phyloP scores from a whole-genome alignment of 2,329 filamentous ascomycete genomes.

The Rutstroemia sp. region DNA sequence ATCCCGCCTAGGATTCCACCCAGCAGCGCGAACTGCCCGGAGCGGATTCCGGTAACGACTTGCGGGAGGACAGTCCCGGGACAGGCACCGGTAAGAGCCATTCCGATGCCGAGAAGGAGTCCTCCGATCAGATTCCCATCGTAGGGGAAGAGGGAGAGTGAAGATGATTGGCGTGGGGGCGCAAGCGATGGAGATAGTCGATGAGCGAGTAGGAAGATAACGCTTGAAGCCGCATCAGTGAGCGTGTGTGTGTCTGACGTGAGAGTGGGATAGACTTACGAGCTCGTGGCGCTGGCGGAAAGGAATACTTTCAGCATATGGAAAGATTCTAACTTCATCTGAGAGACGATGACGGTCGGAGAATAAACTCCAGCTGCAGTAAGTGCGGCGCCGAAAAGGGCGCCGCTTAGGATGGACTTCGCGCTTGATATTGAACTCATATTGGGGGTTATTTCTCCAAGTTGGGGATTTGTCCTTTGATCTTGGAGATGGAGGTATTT shows the following conservation, averaged over 20 bases:
- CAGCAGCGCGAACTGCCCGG: conserved; percentile 44
- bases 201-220: conserved; percentile 35
- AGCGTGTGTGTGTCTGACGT: neutral
- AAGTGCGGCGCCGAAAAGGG: conserved; percentile 54
- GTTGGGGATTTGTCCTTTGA: neutral
- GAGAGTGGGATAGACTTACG: conserved; percentile 36
- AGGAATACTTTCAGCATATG: conserved; percentile 61
- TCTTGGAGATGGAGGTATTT: neutral
- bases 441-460: neutral
- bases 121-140: conserved; percentile 62
- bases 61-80: conserved; percentile 59
- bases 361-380: conserved; percentile 52
- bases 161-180: conserved; percentile 4
- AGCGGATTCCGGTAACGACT: conserved; percentile 43
- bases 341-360: conserved; percentile 51
- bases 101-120: conserved; percentile 53
- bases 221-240: conserved; percentile 27
- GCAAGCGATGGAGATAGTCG: neutral
- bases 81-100: conserved; percentile 58
- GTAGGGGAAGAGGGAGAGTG: conserved; percentile 41
- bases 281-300: conserved; percentile 52
- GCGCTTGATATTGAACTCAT: conserved; percentile 4
- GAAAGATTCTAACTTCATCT: conserved; percentile 53
- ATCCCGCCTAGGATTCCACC: conserved; percentile 51
- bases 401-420: conserved; percentile 33